Evolutionary conservation across 208 protist genomes (phyloP), one percentile per base, ranked within the genome.

Genomic region (Polymyxa betae): DNA sequence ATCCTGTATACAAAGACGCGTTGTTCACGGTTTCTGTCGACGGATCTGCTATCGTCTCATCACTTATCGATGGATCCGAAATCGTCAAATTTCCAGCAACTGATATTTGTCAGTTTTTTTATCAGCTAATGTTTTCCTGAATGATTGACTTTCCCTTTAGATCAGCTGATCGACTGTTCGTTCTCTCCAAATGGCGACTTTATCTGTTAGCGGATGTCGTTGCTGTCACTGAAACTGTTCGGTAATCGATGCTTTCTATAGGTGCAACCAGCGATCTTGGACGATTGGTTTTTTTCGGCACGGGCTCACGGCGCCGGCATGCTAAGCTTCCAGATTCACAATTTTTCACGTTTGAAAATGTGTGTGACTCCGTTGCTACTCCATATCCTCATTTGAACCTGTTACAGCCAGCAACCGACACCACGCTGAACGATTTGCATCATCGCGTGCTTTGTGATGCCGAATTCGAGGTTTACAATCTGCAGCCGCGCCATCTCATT

Each of bases 211-310:
- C n/a, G 5, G n/a, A n/a, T 43, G 5, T 43, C n/a, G 5, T 35
- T 43, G 5, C 40, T 82, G 72, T 35, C n/a, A n/a, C n/a, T n/a
- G n/a, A n/a, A n/a, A n/a, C n/a, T 35, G 5, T 43, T n/a, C 72
- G 16, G 35, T 43, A 35, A 20, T 5, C 72, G 5, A 20, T 40
- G 5, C 5, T 20, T 82, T 5, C 35, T 82, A 5, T n/a, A 82
- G 72, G 72, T 82, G 72, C 72, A 5, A 82, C 72, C 35, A 82
- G 72, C 72, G 72, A 82, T 43, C 5, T 82, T 5, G 72, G 72
- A 5, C 72, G 72, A 20, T n/a, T 82, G 16, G 72, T 82, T 12
- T 5, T 82, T 5, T 82, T 82, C n/a, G 72, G 72, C 5, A 82
- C 72, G 16, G 72, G 72, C 5, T 82, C 72, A 35, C 72, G 72